Evolutionary conservation across 192 early-diverging fungal genomes (phyloP).

Genomic region (Podila clonocystis): DNA sequence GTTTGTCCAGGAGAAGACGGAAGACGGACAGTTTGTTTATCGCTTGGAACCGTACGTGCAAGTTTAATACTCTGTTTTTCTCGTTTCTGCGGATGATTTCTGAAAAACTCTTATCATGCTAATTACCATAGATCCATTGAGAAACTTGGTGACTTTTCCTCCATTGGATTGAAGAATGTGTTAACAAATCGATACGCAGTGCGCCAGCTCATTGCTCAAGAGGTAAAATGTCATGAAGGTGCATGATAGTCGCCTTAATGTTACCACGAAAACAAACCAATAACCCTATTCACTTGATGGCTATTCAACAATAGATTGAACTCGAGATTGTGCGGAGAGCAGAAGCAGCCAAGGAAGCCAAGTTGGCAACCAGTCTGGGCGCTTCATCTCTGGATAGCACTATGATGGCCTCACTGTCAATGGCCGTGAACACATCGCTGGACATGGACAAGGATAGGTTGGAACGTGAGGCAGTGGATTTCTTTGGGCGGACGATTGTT

Average conservation of each 20-base stretch:
- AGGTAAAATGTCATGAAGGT: constrained; percentile 53
- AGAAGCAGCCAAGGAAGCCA: constrained; percentile 28
- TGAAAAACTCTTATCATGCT: neutral
- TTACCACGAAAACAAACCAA: too few relatives aligned
- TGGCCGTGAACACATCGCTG: neutral
- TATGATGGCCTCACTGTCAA: neutral
- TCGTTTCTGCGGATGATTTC: neutral
- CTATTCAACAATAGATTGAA: constrained; percentile 55
- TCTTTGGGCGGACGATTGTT: constrained; percentile 81
- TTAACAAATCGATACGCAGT: constrained; percentile 77
- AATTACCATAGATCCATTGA: constrained; percentile 55
- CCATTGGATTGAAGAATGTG: constrained; percentile 47
- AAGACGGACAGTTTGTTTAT: constrained; percentile 67
- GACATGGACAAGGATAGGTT: constrained; percentile 10
- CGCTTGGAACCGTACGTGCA: constrained; percentile 82
- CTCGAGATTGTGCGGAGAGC: constrained; percentile 52
- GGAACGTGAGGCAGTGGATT: constrained; percentile 65
- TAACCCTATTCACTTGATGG: too few relatives aligned
- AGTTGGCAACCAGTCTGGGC: constrained; percentile 16
- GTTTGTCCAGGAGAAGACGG: constrained; percentile 73
- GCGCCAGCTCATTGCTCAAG: constrained; percentile 83
- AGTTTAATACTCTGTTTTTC: neutral
- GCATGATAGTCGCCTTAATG: neutral
- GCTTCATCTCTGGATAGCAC: constrained; percentile 27
- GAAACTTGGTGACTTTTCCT: constrained; percentile 54